Conservation (phyloP, 1,139 yeast genomes). For the Sugiyamaella grinbergsii region DNA sequence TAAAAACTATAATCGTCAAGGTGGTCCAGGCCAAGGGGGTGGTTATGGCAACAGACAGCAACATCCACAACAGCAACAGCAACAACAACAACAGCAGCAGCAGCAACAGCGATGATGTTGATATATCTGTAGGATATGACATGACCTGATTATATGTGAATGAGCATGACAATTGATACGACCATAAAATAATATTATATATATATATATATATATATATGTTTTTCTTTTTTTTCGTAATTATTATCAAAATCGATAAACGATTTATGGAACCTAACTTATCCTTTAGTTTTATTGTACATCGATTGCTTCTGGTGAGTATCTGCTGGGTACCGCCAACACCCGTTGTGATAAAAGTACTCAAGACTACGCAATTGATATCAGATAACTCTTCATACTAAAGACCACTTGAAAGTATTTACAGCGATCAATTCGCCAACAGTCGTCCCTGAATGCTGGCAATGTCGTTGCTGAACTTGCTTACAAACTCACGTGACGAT, state of each 20-base stretch:
- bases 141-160: slow-evolving; percentile 4
- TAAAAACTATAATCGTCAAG: slow-evolving; percentile 20
- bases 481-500: background rate
- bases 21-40: slow-evolving; percentile 15
- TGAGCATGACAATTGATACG: slow-evolving; percentile 8
- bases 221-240: background rate
- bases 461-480: no score
- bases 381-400: no score
- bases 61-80: slow-evolving; percentile 10
- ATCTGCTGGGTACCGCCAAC: no score
- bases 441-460: no score
- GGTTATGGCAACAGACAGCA: slow-evolving; percentile 13
- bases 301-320: no score
- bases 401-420: no score
- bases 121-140: slow-evolving; percentile 12
- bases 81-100: slow-evolving; percentile 36
- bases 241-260: background rate
- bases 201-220: no score
- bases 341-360: no score
- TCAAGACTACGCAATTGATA: no score
- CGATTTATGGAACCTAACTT: no score
- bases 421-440: no score
- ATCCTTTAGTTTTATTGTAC: no score
- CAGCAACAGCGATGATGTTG: slow-evolving; percentile 25
- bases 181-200: slow-evolving; percentile 12